Base-by-base conservation (phyloP, 1,284 basidiomycete species). In the Sporisorium reilianum region DNA sequence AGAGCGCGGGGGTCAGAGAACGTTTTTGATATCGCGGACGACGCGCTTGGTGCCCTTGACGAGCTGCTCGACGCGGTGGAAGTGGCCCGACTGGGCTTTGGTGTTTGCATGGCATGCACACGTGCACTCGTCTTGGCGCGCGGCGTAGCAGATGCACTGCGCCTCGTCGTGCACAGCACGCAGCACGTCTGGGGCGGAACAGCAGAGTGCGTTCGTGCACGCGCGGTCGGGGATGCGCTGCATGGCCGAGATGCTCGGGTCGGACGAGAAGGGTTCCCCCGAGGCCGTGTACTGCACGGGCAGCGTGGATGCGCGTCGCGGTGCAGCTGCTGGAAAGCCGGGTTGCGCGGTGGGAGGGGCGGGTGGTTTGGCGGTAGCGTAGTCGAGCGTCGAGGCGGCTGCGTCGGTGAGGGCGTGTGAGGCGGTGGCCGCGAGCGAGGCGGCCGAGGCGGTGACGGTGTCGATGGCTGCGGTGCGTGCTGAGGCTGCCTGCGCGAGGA, bases 221-320 rank as follows among this genome's bases (percentile, higher is more conserved):
- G 8, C 32, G 30, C 71, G 55, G 36, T 74, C 71, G 0, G 71
- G 71, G 23, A 75, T 75, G 26, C 72, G 55, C 26, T 75, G 72
- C 72, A 75, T 75, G 14, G 66, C 72, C 2, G 66, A 61, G 26
- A 75, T 64, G 56, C 55, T 57, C 1, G 72, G 72, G 32, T 75
- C 55, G 22, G 57, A 48, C 10, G 59, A 63, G 46, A 75, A 75
- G 4, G 63, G 72, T 40, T 63, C 55, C 16, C 72, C 72, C 1
- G 46, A 42, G 1, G 66, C 58, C 2, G 62, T 66, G 48, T 52
- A 52, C 32, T 75, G 72, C 10, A 64, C 38, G 4, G 72, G 61
- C 2, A 67, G 14, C 1, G 55, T 63, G 4, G 54, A 50, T 18
- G 63, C 55, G 26, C 63, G 53, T 2, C 30, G 38, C 28, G 16